Conservation (phyloP, 257 asterid genomes). For the Solanum commersonii region DNA sequence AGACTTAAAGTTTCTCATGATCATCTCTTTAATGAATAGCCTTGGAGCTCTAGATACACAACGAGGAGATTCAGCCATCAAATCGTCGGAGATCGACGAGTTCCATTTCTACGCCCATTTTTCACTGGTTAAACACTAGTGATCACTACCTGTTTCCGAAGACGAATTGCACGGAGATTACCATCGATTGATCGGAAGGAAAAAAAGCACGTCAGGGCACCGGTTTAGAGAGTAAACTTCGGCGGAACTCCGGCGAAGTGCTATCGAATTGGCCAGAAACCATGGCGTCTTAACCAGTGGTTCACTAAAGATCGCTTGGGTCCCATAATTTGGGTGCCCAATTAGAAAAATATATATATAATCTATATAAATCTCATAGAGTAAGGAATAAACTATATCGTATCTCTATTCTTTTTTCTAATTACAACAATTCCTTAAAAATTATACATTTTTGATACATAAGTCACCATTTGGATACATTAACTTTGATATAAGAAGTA, state of each 20-base stretch:
- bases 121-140: not conserved
- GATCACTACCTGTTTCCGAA: not conserved
- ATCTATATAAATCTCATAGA: no score
- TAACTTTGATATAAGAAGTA: no score
- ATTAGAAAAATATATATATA: no score
- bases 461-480: no score
- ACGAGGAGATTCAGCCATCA: slow-evolving; percentile 8
- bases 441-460: no score
- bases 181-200: not conserved
- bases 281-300: no score
- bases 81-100: not conserved
- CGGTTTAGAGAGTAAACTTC: not conserved
- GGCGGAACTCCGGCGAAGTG: not conserved
- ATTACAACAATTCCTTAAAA: no score
- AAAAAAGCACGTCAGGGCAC: not conserved
- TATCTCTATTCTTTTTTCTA: no score
- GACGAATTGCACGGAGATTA: not conserved
- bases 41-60: slow-evolving; percentile 50
- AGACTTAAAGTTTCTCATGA: slow-evolving; percentile 80
- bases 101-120: not conserved
- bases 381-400: no score
- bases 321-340: no score
- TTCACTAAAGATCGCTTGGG: no score
- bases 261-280: not conserved
- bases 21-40: slow-evolving; percentile 89